Base-by-base conservation (phyloP, 805 yeast genomes). In the Kodamaea kakaduensis region DNA sequence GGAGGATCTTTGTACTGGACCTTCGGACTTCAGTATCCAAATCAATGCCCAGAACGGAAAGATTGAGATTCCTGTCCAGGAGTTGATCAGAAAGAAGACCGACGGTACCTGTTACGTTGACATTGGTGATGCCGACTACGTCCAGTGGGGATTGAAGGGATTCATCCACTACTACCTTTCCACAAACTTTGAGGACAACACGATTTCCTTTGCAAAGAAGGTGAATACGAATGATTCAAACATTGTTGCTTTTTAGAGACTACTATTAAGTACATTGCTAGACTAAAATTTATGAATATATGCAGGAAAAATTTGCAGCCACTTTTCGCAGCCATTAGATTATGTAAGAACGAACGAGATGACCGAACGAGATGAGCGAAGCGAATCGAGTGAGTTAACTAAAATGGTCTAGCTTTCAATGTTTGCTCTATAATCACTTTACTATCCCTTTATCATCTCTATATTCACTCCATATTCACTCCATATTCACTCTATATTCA, bases 151-250 rank as follows among this genome's bases (percentile, higher is more conserved):
- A 5, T 13, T 14, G 16, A 25, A 13, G n/a, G 28, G 28, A 6
- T 14, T 25, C 17, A 16, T 13, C 9, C 28, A 25, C 17, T 6
- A 9, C 6, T 25, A 25, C 17, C 6, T 25, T 14, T 25, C 28
- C 4, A 17, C 28, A 7, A 14, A 25, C 17, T 25, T 25, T 10
- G 28, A 25, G 28, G 10, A 25, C 17, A 14, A 14, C 7, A 25
- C 28, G 28, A 25, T 25, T 25, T 25, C 28, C 14, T 25, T 25
- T 25, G 28, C 28, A 6, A 25, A 25, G 28, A 25, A 25, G 17
- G 28, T 25, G 5, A 17, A 25, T 7, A 25, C 28, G 6, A 25
- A 6, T 5, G 28, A n/a, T 16, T 13, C 17, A 13, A 25, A 23
- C 12, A 23, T 23, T 13, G 25, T 9, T 5, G 25, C 12, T 23